Evolutionary conservation across 2,329 filamentous ascomycete genomes (phyloP).

Genomic region (Calonectria ilicicola): DNA sequence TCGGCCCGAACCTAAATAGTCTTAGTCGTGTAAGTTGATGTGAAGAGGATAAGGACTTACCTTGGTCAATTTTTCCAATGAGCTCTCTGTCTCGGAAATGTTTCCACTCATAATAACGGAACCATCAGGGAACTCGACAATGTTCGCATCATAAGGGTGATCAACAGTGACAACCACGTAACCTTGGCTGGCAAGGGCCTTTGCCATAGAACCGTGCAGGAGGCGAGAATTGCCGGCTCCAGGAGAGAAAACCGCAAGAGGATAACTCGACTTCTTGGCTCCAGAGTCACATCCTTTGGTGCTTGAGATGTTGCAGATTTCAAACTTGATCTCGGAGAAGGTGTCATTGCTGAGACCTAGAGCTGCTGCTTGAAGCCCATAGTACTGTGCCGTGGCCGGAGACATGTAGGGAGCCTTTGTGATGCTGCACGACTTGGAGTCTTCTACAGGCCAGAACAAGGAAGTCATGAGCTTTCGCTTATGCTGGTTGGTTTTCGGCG

Average conservation of each 20-base stretch:
- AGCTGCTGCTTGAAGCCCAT: slow-evolving; percentile 40
- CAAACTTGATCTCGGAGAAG: slow-evolving; percentile 42
- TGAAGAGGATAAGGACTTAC: not conserved
- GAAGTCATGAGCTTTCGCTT: slow-evolving; percentile 45
- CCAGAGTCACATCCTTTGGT: slow-evolving; percentile 16
- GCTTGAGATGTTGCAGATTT: slow-evolving; percentile 39
- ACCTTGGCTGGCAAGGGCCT: slow-evolving; percentile 59
- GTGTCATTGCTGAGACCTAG: slow-evolving; percentile 47
- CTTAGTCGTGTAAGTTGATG: not conserved
- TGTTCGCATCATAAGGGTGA: slow-evolving; percentile 58
- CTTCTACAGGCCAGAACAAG: slow-evolving; percentile 46
- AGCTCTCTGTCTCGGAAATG: slow-evolving; percentile 19
- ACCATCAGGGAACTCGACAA: slow-evolving; percentile 61
- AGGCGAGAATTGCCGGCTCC: slow-evolving; percentile 57
- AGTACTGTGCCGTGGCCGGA: slow-evolving; percentile 43
- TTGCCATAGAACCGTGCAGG: slow-evolving; percentile 57
- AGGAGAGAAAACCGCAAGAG: slow-evolving; percentile 54
- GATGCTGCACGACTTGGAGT: slow-evolving; percentile 32
- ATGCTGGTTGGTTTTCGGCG: slow-evolving; percentile 34
- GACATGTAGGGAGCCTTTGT: slow-evolving; percentile 48
- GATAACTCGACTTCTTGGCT: slow-evolving; percentile 40
- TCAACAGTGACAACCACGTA: slow-evolving; percentile 61
- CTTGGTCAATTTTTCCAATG: slow-evolving; percentile 32
- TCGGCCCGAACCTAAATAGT: slow-evolving; percentile 45
- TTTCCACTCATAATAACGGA: slow-evolving; percentile 35